A percentile compares a stretch with the other conserved stretches of the same genome.
Evolutionary conservation across 1,284 basidiomycete genomes (phyloP).

Genomic region (Irpex lacteus): DNA sequence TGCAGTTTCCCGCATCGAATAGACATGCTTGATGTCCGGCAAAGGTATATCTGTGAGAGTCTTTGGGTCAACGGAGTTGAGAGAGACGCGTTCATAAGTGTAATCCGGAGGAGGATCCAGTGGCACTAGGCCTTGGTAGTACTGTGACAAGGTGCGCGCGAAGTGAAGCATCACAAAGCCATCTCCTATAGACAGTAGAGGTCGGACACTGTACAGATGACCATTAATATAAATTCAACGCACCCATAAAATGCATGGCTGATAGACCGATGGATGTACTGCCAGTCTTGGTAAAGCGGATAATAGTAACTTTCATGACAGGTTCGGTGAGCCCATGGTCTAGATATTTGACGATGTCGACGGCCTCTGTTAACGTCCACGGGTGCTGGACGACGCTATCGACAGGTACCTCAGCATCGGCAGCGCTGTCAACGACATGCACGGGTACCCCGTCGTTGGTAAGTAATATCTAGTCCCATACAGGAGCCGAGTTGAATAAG

Average conservation of each 20-base stretch:
- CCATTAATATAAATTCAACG: background rate
- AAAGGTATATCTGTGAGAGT: constrained; percentile 1
- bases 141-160: constrained; percentile 16
- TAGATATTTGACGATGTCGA: constrained; percentile 8
- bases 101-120: constrained; percentile 16
- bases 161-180: constrained; percentile 12
- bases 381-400: constrained; percentile 14
- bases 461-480: constrained; percentile 9
- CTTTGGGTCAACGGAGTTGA: background rate
- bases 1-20: constrained; percentile 4
- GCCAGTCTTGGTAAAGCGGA: constrained; percentile 12
- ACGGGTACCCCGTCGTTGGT: constrained; percentile 14
- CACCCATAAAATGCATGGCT: constrained; percentile 12
- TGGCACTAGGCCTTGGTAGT: constrained; percentile 16
- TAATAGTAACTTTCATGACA: constrained; percentile 14
- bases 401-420: constrained; percentile 8
- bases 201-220: background rate
- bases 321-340: constrained; percentile 14
- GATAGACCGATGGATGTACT: constrained; percentile 16
- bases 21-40: constrained; percentile 4
- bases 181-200: constrained; percentile 10
- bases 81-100: background rate
- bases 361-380: constrained; percentile 5
- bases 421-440: constrained; percentile 13
- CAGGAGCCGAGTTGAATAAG: background rate